Conservation (phyloP, 192 early-diverging fungal genomes). For the Coemansia sp. region DNA sequence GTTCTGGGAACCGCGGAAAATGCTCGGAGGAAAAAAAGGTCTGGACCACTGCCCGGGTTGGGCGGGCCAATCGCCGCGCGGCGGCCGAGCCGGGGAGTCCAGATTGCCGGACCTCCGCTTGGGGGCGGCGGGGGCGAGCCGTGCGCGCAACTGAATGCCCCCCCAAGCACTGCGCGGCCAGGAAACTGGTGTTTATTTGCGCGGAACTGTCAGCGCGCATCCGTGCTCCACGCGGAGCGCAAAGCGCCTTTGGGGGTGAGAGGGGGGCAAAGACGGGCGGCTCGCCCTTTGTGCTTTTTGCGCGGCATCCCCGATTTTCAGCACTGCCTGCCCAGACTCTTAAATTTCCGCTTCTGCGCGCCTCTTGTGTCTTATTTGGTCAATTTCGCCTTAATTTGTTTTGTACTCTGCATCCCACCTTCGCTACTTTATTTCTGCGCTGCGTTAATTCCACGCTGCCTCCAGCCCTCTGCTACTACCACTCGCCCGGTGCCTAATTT, state of each 20-base stretch:
- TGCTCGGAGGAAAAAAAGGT: too few species aligned
- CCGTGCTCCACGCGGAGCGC: not conserved
- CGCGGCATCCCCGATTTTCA: slow-evolving; percentile 1
- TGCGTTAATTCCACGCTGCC: not conserved
- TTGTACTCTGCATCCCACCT: not conserved
- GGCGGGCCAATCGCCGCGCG: not conserved
- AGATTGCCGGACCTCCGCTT: not conserved
- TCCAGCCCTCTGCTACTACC: not conserved
- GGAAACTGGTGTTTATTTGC: too few species aligned
- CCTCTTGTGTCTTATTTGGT: too few species aligned
- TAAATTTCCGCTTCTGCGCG: not conserved
- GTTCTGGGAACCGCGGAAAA: too few species aligned
- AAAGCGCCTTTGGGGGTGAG: not conserved
- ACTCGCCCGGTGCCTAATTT: not conserved
- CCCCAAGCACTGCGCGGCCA: too few species aligned
- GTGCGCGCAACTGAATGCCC: not conserved
- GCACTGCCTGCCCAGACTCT: slow-evolving; percentile 18
- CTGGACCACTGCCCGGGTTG: too few species aligned
- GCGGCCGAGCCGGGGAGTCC: not conserved
- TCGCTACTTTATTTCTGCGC: slow-evolving; percentile 3
- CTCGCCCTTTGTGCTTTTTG: not conserved
- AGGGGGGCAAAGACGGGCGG: not conserved
- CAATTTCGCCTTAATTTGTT: not conserved
- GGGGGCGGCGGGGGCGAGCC: too few species aligned
- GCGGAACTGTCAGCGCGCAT: not conserved